Conservation (phyloP, 768 basidiomycete genomes). For the Phaeotremella skinneri region DNA sequence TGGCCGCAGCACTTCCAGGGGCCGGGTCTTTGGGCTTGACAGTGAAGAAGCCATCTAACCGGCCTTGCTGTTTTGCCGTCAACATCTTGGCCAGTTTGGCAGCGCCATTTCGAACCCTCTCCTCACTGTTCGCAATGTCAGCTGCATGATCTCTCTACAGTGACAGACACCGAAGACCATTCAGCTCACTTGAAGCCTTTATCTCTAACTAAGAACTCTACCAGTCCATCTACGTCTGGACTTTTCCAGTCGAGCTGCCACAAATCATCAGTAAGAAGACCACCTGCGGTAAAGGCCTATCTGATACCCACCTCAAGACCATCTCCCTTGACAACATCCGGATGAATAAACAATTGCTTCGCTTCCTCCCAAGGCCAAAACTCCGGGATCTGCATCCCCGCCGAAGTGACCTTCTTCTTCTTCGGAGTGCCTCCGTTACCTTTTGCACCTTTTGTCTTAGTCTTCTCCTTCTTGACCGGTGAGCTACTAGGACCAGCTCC, state of each 20-base stretch:
- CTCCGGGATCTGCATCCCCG: constrained; percentile 73
- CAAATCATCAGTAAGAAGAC: not conserved
- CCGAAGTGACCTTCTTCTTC: constrained; percentile 64
- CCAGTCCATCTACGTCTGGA: constrained; percentile 87
- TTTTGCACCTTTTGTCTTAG: constrained; percentile 46
- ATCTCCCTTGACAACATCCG: constrained; percentile 82
- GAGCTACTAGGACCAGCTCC: constrained; percentile 44
- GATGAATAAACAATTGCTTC: constrained; percentile 81
- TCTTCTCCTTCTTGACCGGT: constrained; percentile 57
- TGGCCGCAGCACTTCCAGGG: constrained; percentile 46
- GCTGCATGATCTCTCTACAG: no score
- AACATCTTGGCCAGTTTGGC: constrained; percentile 87
- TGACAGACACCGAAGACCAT: no score
- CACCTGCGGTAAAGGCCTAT: not conserved
- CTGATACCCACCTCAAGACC: constrained; percentile 68
- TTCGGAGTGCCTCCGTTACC: constrained; percentile 55
- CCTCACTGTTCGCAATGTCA: constrained; percentile 64
- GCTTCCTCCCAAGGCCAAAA: constrained; percentile 98
- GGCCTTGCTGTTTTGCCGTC: constrained; percentile 88
- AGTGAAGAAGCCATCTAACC: constrained; percentile 92
- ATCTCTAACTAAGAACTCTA: constrained; percentile 87
- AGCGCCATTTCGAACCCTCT: constrained; percentile 90
- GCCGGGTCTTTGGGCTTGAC: constrained; percentile 60
- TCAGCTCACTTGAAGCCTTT: constrained; percentile 90
- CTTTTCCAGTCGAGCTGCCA: constrained; percentile 90